These are phyloP conservation scores for Puccinia sorghi DNA, from an alignment of 1,284 basidiomycete species.

Conservation along the genomic window DNA sequence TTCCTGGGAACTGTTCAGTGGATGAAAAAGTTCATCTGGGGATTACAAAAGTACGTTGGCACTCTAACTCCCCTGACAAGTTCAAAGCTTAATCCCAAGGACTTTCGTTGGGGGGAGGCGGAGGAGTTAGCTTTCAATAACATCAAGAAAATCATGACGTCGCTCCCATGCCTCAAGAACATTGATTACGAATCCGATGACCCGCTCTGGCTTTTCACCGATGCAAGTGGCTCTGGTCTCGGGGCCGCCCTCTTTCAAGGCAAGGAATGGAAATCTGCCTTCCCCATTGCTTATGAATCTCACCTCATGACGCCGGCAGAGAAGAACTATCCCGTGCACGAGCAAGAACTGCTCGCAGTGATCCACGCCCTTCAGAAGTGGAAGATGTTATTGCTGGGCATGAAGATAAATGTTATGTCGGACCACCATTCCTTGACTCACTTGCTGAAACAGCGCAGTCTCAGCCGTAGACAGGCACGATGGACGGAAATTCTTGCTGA, in stretches of 20 bases:
- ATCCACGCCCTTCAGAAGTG: constrained; percentile 51
- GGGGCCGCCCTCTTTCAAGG: background rate
- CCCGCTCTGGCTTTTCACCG: constrained; percentile 6
- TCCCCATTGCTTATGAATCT: constrained; percentile 3
- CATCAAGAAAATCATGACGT: constrained; percentile 14
- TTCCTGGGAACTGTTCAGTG: constrained; percentile 57
- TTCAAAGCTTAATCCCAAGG: background rate
- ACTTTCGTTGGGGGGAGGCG: constrained; percentile 2
- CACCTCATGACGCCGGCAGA: constrained; percentile 7
- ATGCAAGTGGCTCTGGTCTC: background rate
- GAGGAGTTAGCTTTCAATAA: constrained; percentile 1
- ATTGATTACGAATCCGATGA: background rate
- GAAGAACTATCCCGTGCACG: background rate
- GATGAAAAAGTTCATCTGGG: background rate
- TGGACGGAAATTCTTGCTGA: constrained; percentile 60
- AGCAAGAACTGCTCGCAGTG: constrained; percentile 4
- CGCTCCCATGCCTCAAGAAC: constrained; percentile 6
- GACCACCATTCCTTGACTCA: background rate
- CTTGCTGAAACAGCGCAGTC: constrained; percentile 56
- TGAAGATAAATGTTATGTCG: constrained; percentile 50
- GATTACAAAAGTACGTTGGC: background rate
- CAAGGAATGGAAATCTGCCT: background rate
- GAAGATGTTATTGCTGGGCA: constrained; percentile 55
- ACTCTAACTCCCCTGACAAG: constrained; percentile 4
- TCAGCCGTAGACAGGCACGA: constrained; percentile 58